phyloP scores from a whole-genome alignment of 257 asterid species.

The Solanum megistacrolobum region DNA sequence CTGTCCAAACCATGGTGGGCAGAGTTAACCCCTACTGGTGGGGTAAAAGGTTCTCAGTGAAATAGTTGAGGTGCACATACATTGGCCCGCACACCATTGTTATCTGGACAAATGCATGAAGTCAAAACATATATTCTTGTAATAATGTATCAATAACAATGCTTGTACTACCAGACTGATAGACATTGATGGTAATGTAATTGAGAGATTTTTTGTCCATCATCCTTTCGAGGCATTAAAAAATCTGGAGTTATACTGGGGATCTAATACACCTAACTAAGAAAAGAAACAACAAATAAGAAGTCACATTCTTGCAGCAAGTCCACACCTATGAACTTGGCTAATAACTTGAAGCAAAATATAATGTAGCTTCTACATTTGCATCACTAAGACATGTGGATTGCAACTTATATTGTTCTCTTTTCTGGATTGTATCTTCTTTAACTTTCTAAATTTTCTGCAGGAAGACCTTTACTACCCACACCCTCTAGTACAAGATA shows the following conservation, averaged over 20 bases:
- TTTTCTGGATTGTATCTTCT: neutral
- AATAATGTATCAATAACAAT: neutral
- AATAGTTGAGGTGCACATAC: neutral
- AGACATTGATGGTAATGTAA: neutral
- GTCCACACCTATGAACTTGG: neutral
- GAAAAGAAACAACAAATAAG: neutral
- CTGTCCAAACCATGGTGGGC: neutral
- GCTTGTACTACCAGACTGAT: neutral
- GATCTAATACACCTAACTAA: neutral
- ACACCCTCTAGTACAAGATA: constrained; percentile 78
- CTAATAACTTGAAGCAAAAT: neutral
- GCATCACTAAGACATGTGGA: neutral
- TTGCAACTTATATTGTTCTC: neutral
- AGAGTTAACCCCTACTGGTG: neutral
- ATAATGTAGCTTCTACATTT: neutral
- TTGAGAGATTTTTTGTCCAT: neutral
- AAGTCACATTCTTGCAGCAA: neutral
- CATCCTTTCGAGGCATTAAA: neutral
- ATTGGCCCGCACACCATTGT: neutral
- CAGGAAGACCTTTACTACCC: constrained; percentile 99
- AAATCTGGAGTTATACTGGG: neutral
- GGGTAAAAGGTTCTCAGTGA: neutral
- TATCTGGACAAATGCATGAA: neutral
- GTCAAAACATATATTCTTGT: neutral
- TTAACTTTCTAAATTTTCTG: constrained; percentile 12